Evolutionary conservation across 108 stramenopile genomes (phyloP), one percentile per base, ranked within the genome.

Genomic region (Skeletonema grethae): DNA sequence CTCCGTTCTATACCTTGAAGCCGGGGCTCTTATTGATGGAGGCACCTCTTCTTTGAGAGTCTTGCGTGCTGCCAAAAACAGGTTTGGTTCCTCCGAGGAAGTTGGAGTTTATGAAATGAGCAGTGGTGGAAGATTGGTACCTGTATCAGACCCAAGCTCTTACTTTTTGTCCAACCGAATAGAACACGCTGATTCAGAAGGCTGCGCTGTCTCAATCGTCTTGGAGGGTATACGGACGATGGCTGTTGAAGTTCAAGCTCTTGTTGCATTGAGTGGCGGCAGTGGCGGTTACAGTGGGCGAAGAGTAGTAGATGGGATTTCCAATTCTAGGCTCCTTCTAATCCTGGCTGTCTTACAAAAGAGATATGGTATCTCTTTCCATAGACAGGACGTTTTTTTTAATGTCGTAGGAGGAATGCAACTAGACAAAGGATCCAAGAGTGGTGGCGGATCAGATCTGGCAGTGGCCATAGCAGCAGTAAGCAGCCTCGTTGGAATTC

Each of bases 341-440:
- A 82, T 97, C 35, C 75, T 97, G 48, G 97, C 96, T 7, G 96
- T 98, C 3, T 77, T 98, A 24, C 93, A 95, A 69, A 97, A 97
- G 75, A 88, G 94, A 25, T 90, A 87, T 67, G 88, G 94, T 4
- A 82, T 96, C 10, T 82, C 75, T 39, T 85, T 92, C 60, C 43
- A 81, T 32, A 59, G 69, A 41, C 61, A 77, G 18, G 95, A 95
- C 83, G 95, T 98, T 1, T 97, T 93, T 72, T 72, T 98, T 30
- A 96, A 97, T 74, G 95, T 97, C 15, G 95, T 93, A 9, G 93
- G 96, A 43, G 83, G 94, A 7, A 69, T 94, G 73, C 73, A 83
- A 41, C 84, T 95, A 11, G 73, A 77, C 32, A 60, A 78, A 65
- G 76, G 64, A 32, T 58, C 72, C 8, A 77, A 77, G 60, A 75